Base-by-base conservation (phyloP, 768 basidiomycete species). In the Suillus alpinus region DNA sequence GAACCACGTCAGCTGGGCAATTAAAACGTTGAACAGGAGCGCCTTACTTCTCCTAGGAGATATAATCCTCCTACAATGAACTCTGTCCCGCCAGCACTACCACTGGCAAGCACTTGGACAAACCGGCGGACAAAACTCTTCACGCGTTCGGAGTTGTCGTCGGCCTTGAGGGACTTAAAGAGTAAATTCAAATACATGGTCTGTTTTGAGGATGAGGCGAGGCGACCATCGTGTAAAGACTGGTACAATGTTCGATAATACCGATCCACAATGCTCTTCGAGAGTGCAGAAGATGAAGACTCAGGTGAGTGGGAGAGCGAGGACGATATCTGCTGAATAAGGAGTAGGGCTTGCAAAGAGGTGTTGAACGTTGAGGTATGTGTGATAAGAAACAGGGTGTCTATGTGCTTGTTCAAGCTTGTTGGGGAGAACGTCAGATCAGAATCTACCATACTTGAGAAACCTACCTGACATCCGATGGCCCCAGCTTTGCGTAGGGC, bases 291-390 rank as follows among this genome's bases (percentile, higher is more conserved):
- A 0, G 81, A 76, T 1, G 79, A 75, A 1, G 77, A 69, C 13
- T 79, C 63, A 8, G 80, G 67, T 1, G 79, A 69, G 16, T 77
- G 67, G 20, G 79, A 66, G 8, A 88, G 78, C 0, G 87, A 81
- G 0, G 83, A 76, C 16, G 85, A 78, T 41, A 98, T 90, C 66
- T 93, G 94, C 69, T 91, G 90, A 61, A 98, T 91, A 6, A 98
- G 82, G 41, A 91, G 83, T 1, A 98, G 85, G 0, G 95, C 92
- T 71, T 96, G 96, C 4, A 98, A 83, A 10, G 94, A 94, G 68
- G 94, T 94, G 72, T 96, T 97, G 85, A 99, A 99, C 0, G 95
- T 97, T 8, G 94, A 95, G 8, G 85, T 91, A 74, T 98, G 96
- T 2, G 94, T 95, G 68, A 99, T 94, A 49, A 88, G 82, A 82